A percentile compares a stretch with the other conserved stretches of the same genome.
Evolutionary conservation across 352 stramenopile species (phyloP).

Genomic region (Pythium dissimile): DNA sequence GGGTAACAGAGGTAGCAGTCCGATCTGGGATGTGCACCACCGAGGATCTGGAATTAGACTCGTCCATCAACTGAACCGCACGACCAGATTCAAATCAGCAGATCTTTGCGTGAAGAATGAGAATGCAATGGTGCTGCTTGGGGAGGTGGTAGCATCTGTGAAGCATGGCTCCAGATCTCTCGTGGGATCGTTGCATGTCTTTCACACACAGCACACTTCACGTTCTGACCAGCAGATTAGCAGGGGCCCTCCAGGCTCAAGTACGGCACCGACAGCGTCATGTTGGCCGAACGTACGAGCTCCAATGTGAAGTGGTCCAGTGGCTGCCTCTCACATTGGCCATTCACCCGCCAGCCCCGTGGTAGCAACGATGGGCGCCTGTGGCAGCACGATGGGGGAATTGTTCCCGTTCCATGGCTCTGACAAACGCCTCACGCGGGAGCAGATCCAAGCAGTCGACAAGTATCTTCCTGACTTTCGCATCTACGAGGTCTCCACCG

Average conservation of each 20-base stretch:
- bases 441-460: slow-evolving; percentile 28
- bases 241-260: no score
- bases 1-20: no score
- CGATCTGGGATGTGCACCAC: no score
- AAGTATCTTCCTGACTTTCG: slow-evolving; percentile 38
- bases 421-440: slow-evolving; percentile 16
- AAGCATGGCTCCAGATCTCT: neutral
- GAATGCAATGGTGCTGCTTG: no score
- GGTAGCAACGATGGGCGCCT: neutral
- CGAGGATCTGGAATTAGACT: no score
- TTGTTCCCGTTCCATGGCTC: neutral
- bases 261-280: no score
- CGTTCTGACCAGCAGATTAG: slow-evolving; percentile 1
- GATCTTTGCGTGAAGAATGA: no score
- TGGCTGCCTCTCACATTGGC: neutral
- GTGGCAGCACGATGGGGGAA: neutral
- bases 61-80: no score
- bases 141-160: neutral
- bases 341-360: neutral
- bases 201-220: neutral
- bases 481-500: slow-evolving; percentile 37
- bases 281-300: no score
- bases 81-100: no score
- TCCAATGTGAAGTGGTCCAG: neutral
- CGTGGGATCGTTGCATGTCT: slow-evolving; percentile 1